phyloP scores from a whole-genome alignment of 2,329 filamentous ascomycete species.

The Capronia epimyces region DNA sequence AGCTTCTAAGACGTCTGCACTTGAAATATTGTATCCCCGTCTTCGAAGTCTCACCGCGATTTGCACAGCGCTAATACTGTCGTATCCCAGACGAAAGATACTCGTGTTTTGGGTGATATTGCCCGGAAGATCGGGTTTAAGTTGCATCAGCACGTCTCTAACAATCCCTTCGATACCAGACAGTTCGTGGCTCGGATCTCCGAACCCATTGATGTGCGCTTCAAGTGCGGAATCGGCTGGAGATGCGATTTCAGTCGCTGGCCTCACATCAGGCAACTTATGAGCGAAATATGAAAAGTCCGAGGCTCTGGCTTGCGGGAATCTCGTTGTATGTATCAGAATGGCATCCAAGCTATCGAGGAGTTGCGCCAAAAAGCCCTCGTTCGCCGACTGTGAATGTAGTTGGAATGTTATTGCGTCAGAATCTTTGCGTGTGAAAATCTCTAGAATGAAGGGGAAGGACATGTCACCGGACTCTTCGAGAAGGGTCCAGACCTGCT shows the following conservation, averaged over 20 bases:
- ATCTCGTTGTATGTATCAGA: constrained; percentile 33
- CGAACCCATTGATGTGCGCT: background rate
- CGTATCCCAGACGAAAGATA: constrained; percentile 81
- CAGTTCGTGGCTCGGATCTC: background rate
- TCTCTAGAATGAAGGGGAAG: constrained; percentile 69
- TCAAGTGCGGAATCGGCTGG: background rate
- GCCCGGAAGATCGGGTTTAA: constrained; percentile 7
- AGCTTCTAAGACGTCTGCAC: constrained; percentile 67
- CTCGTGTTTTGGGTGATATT: constrained; percentile 48
- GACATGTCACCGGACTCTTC: constrained; percentile 54
- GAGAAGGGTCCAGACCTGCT: constrained; percentile 47
- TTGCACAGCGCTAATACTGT: constrained; percentile 82
- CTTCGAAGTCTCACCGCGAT: constrained; percentile 63
- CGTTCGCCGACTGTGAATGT: constrained; percentile 52
- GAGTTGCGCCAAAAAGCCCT: constrained; percentile 13
- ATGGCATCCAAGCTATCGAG: constrained; percentile 34
- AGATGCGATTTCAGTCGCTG: background rate
- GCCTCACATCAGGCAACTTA: constrained; percentile 6
- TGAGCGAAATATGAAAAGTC: constrained; percentile 11
- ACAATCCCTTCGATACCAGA: constrained; percentile 5
- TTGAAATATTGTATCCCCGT: constrained; percentile 54
- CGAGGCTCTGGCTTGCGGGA: constrained; percentile 17
- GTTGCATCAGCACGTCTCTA: constrained; percentile 11
- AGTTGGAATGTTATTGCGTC: constrained; percentile 56
- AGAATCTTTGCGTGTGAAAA: constrained; percentile 52